Conservation (phyloP, 257 asterid genomes). For the Knoxia roxburghii region DNA sequence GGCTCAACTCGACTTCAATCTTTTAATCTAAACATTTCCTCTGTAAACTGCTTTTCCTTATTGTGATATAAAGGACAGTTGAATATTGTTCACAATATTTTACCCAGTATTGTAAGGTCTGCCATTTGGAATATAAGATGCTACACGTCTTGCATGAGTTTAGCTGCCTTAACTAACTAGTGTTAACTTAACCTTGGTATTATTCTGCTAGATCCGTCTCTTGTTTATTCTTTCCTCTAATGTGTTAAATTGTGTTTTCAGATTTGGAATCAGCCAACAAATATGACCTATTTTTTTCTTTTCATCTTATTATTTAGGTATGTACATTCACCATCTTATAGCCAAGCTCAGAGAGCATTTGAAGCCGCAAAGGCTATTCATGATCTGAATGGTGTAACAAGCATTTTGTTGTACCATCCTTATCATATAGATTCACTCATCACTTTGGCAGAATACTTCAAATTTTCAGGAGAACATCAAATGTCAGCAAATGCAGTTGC, state of each 20-base stretch:
- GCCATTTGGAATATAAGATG: not conserved
- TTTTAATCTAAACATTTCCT: not conserved
- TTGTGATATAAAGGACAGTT: not conserved
- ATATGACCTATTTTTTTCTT: slow-evolving; percentile 12
- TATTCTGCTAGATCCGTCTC: not conserved
- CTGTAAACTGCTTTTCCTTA: not conserved
- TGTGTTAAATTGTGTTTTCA: not conserved
- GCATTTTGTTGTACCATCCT: slow-evolving; percentile 68
- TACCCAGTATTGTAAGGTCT: not conserved
- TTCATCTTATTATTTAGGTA: slow-evolving; percentile 42
- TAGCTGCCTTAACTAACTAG: not conserved
- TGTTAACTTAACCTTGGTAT: not conserved
- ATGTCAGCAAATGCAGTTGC: slow-evolving; percentile 81
- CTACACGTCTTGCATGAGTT: not conserved
- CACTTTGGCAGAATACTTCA: slow-evolving; percentile 78
- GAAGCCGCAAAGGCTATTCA: slow-evolving; percentile 86
- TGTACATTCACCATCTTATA: slow-evolving; percentile 61
- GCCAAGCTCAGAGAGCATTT: slow-evolving; percentile 78
- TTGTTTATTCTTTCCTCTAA: not conserved
- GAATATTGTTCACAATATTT: not conserved
- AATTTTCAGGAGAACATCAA: slow-evolving; percentile 89
- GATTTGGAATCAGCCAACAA: not conserved
- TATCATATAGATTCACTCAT: slow-evolving; percentile 85
- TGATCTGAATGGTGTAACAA: slow-evolving; percentile 81
- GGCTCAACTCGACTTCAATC: not conserved